A percentile compares a stretch with the other conserved stretches of the same genome.
Evolutionary conservation across 345 rosid genomes (phyloP).

Genomic region (Populus euphratica): DNA sequence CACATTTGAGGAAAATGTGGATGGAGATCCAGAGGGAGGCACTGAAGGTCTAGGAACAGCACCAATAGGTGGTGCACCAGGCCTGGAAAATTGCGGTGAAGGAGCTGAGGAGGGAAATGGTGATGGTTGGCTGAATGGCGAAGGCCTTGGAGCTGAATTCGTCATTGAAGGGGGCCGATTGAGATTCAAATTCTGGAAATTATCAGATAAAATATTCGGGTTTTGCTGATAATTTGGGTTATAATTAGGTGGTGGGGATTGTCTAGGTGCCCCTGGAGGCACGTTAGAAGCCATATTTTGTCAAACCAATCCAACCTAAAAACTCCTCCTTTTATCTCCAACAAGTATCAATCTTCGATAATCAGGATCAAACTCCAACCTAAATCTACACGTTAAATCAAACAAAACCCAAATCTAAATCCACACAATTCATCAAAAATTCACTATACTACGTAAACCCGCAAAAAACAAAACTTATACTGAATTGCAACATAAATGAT

Average conservation of each 20-base stretch:
- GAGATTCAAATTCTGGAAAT: constrained; percentile 67
- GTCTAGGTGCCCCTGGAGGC: constrained; percentile 94
- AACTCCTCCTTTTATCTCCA: background rate
- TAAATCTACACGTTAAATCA: constrained; percentile 5
- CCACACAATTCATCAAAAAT: background rate
- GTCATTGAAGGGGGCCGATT: constrained; percentile 42
- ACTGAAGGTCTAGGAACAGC: constrained; percentile 44
- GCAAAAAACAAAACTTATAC: background rate
- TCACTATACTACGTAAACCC: background rate
- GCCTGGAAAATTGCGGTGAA: constrained; percentile 58
- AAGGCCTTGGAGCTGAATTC: constrained; percentile 52
- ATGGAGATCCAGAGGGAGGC: constrained; percentile 45
- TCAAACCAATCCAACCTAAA: constrained; percentile 14
- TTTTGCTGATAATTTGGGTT: constrained; percentile 46
- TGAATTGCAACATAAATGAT: background rate
- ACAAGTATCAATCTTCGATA: background rate
- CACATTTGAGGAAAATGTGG: constrained; percentile 42
- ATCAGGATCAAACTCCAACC: constrained; percentile 8
- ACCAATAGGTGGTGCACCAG: constrained; percentile 51
- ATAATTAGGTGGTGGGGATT: constrained; percentile 46
- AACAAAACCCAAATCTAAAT: constrained; percentile 1
- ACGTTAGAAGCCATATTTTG: constrained; percentile 62
- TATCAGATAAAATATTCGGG: constrained; percentile 41
- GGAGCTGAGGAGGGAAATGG: constrained; percentile 44
- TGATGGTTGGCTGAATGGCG: constrained; percentile 59